Evolutionary conservation across 345 rosid genomes (phyloP).

Genomic region (Raphanus sativus): DNA sequence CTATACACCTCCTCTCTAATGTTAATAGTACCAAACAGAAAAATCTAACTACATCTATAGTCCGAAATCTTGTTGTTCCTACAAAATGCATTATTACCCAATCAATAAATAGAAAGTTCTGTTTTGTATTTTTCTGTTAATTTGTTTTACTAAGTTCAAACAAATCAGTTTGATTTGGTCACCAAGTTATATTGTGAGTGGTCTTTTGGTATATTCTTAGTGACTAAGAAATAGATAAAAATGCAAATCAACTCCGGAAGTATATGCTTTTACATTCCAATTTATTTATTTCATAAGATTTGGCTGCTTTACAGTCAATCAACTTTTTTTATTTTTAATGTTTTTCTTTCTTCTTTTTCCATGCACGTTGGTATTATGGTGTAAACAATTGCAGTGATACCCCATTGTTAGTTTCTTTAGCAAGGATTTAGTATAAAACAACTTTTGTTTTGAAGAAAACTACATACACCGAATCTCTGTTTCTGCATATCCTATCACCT

Average conservation of each 20-base stretch:
- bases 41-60: not conserved
- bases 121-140: not conserved
- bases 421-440: not conserved
- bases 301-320: conserved; percentile 35
- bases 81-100: not conserved
- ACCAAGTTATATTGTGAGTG: conserved; percentile 1
- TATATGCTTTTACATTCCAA: conserved; percentile 23
- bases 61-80: not conserved
- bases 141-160: not conserved
- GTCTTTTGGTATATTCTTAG: conserved; percentile 38
- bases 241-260: conserved; percentile 15
- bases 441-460: not conserved
- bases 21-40: not conserved
- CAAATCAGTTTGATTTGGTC: not conserved
- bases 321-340: not conserved
- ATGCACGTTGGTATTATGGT: conserved; percentile 37
- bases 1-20: not conserved
- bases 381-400: conserved; percentile 12
- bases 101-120: not conserved
- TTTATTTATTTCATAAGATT: not conserved
- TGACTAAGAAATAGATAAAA: conserved; percentile 35
- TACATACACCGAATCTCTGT: conserved; percentile 11
- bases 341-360: not conserved
- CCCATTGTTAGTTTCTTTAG: not conserved
- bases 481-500: conserved; percentile 5